phyloP scores from a whole-genome alignment of 352 stramenopile species.

The Phytophthora pinifolia region DNA sequence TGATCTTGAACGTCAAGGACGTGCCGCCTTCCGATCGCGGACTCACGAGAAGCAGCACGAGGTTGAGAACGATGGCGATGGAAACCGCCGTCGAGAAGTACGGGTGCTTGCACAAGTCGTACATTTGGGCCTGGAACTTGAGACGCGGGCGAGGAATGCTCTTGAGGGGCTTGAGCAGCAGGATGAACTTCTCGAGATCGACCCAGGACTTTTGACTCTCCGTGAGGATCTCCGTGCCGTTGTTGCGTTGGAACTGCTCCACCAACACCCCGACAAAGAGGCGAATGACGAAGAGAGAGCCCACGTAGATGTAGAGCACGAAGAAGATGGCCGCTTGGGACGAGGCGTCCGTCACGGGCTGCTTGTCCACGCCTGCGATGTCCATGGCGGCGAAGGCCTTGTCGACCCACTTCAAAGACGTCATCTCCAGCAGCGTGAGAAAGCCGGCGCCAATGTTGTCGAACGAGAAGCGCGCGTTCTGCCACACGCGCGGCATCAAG shows the following conservation, averaged over 20 bases:
- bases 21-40: constrained; percentile 29
- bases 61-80: constrained; percentile 70
- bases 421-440: constrained; percentile 76
- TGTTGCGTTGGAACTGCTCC: constrained; percentile 85
- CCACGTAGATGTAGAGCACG: constrained; percentile 74
- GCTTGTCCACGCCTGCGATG: constrained; percentile 44
- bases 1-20: constrained; percentile 45
- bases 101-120: constrained; percentile 59
- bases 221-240: constrained; percentile 78
- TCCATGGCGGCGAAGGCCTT: constrained; percentile 80
- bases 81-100: constrained; percentile 58
- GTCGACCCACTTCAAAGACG: constrained; percentile 80
- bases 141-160: constrained; percentile 47
- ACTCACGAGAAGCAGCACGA: constrained; percentile 67
- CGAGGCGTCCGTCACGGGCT: constrained; percentile 53
- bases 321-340: constrained; percentile 64
- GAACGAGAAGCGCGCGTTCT: constrained; percentile 75
- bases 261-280: constrained; percentile 81
- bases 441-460: constrained; percentile 71
- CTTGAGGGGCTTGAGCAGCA: constrained; percentile 64
- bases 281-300: constrained; percentile 76
- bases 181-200: constrained; percentile 77
- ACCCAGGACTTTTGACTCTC: constrained; percentile 81
- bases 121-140: constrained; percentile 37
- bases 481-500: constrained; percentile 63